phyloP scores from a whole-genome alignment of 2,329 filamentous ascomycete species.

The Trichoderma simmonsii region DNA sequence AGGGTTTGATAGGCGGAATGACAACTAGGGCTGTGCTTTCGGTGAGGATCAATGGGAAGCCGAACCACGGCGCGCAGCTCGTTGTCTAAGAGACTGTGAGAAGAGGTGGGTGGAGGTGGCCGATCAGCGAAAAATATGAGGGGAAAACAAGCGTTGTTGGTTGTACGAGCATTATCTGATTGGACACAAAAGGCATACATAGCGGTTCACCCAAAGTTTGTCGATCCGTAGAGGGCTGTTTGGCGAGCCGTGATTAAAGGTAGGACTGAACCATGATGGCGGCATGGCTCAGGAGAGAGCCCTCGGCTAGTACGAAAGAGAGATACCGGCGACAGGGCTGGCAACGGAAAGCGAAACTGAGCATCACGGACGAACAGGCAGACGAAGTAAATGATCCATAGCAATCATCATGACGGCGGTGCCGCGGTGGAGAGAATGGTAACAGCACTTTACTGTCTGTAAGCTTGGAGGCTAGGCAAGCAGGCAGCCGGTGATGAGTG shows the following conservation, averaged over 20 bases:
- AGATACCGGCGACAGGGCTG: background rate
- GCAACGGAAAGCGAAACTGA: background rate
- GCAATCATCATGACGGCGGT: background rate
- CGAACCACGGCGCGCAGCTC: background rate
- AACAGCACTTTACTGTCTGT: background rate
- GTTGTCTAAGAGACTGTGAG: background rate
- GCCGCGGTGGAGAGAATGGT: background rate
- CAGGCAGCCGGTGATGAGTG: background rate
- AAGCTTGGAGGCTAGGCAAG: constrained; percentile 8
- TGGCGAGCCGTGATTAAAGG: background rate
- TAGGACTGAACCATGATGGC: background rate
- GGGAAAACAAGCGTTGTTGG: background rate
- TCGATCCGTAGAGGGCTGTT: background rate
- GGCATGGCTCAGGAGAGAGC: background rate
- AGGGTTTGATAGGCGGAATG: constrained; percentile 17
- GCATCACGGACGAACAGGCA: background rate
- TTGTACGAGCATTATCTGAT: constrained; percentile 4
- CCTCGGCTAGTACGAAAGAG: background rate
- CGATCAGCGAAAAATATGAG: background rate
- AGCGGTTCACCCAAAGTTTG: background rate
- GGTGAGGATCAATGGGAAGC: constrained; percentile 8
- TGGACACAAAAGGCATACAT: background rate
- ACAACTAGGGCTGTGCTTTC: constrained; percentile 9
- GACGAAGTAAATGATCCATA: background rate
- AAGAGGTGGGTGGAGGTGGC: background rate